A percentile compares a stretch with the other conserved stretches of the same genome.
Conservation (phyloP, 192 early-diverging fungal species). For the Coemansia javaensis region DNA sequence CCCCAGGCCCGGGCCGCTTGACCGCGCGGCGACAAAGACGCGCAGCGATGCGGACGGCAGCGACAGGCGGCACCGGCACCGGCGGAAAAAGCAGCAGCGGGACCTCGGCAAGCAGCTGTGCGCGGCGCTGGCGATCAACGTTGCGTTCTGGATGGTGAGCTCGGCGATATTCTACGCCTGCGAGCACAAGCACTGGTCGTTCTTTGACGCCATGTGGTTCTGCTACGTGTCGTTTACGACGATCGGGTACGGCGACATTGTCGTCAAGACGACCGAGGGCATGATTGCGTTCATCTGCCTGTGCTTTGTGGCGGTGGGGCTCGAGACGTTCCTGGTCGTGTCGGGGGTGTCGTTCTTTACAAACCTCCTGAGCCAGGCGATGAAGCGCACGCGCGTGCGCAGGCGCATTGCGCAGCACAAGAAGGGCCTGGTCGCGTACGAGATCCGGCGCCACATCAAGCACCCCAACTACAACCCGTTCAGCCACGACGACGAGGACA, state of each 20-base stretch:
- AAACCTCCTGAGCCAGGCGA: constrained; percentile 16
- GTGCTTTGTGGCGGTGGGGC: constrained; percentile 43
- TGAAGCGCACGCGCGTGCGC: constrained; percentile 36
- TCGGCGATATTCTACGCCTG: constrained; percentile 36
- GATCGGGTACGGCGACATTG: constrained; percentile 49
- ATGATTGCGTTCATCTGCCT: constrained; percentile 46
- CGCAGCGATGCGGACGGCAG: constrained; percentile 8
- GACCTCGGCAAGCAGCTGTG: constrained; percentile 35
- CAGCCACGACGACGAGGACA: constrained; percentile 30
- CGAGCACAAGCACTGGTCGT: constrained; percentile 29
- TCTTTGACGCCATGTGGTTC: constrained; percentile 50
- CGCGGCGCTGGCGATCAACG: constrained; percentile 27
- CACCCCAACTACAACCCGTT: constrained; percentile 51
- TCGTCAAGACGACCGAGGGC: constrained; percentile 31
- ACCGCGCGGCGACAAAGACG: constrained; percentile 12
- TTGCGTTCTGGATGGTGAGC: constrained; percentile 39
- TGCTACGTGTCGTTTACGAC: constrained; percentile 53
- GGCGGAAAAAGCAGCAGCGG: background rate
- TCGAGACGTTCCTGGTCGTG: constrained; percentile 49
- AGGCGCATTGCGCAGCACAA: constrained; percentile 35
- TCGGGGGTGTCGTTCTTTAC: constrained; percentile 39
- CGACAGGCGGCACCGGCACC: background rate
- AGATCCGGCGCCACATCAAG: constrained; percentile 51
- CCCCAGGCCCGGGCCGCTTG: constrained; percentile 1
- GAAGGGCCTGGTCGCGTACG: constrained; percentile 37